Evolutionary conservation across 495 filamentous ascomycete genomes (phyloP).

Genomic region (Penicillium macrosclerotiorum): DNA sequence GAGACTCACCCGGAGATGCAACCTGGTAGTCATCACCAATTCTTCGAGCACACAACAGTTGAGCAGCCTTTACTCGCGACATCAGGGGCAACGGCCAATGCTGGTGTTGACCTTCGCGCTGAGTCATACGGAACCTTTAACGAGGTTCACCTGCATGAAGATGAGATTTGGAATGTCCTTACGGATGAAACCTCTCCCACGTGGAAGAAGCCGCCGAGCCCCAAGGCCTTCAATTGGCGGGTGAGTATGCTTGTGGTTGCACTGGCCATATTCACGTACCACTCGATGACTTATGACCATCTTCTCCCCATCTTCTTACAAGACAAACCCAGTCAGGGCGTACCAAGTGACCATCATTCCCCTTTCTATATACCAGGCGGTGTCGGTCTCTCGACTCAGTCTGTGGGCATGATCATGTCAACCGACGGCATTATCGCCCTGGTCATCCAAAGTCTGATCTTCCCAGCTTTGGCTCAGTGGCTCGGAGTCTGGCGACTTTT

Average conservation of each 20-base stretch:
- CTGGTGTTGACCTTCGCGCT: conserved; percentile 65
- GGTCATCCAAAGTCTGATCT: conserved; percentile 72
- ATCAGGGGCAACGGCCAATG: conserved; percentile 65
- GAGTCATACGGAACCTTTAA: conserved; percentile 82
- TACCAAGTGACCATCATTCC: conserved; percentile 24
- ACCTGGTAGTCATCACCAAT: conserved; percentile 49
- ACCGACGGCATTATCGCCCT: conserved; percentile 77
- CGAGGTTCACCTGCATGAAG: conserved; percentile 48
- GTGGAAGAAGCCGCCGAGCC: conserved; percentile 28
- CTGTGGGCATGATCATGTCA: conserved; percentile 77
- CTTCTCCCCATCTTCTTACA: conserved; percentile 82
- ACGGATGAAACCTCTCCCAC: conserved; percentile 43
- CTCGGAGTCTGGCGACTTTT: conserved; percentile 76
- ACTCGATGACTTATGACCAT: conserved; percentile 85
- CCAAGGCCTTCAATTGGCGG: conserved; percentile 59
- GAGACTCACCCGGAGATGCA: conserved; percentile 83
- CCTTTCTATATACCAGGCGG: conserved; percentile 67
- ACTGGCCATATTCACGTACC: conserved; percentile 81
- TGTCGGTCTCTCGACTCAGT: conserved; percentile 67
- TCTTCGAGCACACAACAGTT: conserved; percentile 51
- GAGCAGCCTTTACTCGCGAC: conserved; percentile 72
- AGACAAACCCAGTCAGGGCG: conserved; percentile 50
- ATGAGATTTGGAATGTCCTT: conserved; percentile 48
- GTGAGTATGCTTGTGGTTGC: conserved; percentile 69
- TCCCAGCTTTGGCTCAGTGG: conserved; percentile 66